Conservation (phyloP, 2,329 filamentous ascomycete species). For the Pseudocercospora macadamiae region DNA sequence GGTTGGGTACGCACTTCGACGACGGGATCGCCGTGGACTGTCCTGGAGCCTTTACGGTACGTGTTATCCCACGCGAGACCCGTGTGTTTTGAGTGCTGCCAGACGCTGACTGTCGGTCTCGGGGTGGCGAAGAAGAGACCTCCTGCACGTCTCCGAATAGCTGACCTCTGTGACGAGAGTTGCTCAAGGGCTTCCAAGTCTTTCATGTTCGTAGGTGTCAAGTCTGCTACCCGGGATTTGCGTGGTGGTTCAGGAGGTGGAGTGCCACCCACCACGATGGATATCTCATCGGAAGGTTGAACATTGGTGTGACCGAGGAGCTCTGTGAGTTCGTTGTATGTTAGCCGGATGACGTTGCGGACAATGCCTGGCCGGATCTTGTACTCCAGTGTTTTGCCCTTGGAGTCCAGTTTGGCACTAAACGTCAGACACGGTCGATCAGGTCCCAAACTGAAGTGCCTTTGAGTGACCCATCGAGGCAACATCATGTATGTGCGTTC, state of each 20-base stretch:
- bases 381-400: conserved; percentile 58
- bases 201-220: conserved; percentile 32
- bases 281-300: conserved; percentile 15
- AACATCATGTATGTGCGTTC: conserved; percentile 62
- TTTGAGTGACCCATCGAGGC: conserved; percentile 52
- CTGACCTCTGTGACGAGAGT: conserved; percentile 40
- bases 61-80: conserved; percentile 48
- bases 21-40: conserved; percentile 48
- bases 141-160: conserved; percentile 41
- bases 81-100: conserved; percentile 33
- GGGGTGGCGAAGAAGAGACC: conserved; percentile 40
- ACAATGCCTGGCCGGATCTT: conserved; percentile 58
- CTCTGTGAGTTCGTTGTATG: conserved; percentile 44
- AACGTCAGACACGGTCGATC: conserved; percentile 64
- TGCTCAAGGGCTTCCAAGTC: conserved; percentile 42
- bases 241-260: conserved; percentile 26
- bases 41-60: conserved; percentile 41
- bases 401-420: conserved; percentile 57
- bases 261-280: conserved; percentile 40
- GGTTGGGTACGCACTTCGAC: conserved; percentile 42
- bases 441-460: conserved; percentile 56
- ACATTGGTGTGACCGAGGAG: conserved; percentile 20
- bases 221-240: conserved; percentile 24
- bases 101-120: conserved; percentile 41
- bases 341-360: conserved; percentile 58